Evolutionary conservation across 1,139 yeast genomes (phyloP), one percentile per base, ranked within the genome.

Genomic region (Meyerozyma smithsonii): DNA sequence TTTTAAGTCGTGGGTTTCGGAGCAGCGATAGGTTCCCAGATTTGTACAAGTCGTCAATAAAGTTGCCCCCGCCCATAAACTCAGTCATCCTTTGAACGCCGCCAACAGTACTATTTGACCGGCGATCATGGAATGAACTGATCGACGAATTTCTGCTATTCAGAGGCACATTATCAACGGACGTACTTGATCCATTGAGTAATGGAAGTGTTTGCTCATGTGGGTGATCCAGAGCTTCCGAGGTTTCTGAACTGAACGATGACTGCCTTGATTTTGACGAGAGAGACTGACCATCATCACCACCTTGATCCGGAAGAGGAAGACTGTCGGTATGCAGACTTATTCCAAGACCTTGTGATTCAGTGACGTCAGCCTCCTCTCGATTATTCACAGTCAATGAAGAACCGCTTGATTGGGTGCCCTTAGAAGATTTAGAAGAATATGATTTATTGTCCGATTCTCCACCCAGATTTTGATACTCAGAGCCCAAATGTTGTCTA

Each of bases 141-240:
- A 58, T 50, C 0, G 66, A 61, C n/a, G 61, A 55, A 21, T 58
- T 51, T 35, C 56, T 42, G 20, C 49, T 41, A 17, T 23, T 28
- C 18, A 8, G 8, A 16, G 21, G 17, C 16, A 15, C 21, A 30
- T 15, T 18, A 17, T 46, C 41, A 20, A 64, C 39, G 1, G 71
- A 64, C 4, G 64, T 49, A 5, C 58, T 55, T 1, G 73, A 64
- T 37, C 55, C 48, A 14, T 56, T 53, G 15, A 71, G 54, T 20
- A 71, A 52, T 8, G 76, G 77, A 21, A 69, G 54, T 2, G 67
- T 63, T 46, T 64, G 72, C 17, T 69, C 74, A 16, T 63, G 45
- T 1, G 66, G 66, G 4, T 53, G 24, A 34, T 58, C 54, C 11
- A 45, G 41, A 21, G 45, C 39, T 4, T 48, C 45, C 2, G 64